Conservation (phyloP, 306 rosid species). For the Medicago lupulina region DNA sequence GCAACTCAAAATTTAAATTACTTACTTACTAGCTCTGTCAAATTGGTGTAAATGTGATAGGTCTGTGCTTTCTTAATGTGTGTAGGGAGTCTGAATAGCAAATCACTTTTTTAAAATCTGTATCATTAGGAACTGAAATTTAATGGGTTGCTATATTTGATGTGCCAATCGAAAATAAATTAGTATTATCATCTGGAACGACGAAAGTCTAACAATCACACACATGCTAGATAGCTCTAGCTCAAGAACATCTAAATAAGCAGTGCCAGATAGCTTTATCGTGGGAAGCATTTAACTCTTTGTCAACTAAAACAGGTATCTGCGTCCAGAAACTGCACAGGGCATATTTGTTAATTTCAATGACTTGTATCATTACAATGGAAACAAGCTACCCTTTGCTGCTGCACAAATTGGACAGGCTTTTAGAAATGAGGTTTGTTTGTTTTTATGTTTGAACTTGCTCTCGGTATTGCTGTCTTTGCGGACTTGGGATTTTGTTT, state of each 20-base stretch:
- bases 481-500: slow-evolving; percentile 10
- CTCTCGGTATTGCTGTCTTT: not conserved
- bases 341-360: slow-evolving; percentile 91
- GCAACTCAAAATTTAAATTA: too few relatives aligned
- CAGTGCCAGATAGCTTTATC: too few relatives aligned
- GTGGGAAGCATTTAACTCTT: not conserved
- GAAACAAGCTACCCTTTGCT: slow-evolving; percentile 86
- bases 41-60: too few relatives aligned
- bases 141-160: too few relatives aligned
- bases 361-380: slow-evolving; percentile 81
- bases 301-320: slow-evolving; percentile 56
- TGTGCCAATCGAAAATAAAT: too few relatives aligned
- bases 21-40: too few relatives aligned
- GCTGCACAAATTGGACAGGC: too few relatives aligned
- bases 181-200: not conserved
- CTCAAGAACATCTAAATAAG: too few relatives aligned
- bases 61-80: too few relatives aligned
- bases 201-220: not conserved
- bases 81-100: too few relatives aligned
- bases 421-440: slow-evolving; percentile 83
- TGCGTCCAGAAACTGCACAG: slow-evolving; percentile 97
- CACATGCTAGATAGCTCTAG: not conserved
- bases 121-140: too few relatives aligned
- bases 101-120: too few relatives aligned
- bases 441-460: slow-evolving; percentile 1